Evolutionary conservation across 352 stramenopile species (phyloP).

Genomic region (Sclerospora graminicola): DNA sequence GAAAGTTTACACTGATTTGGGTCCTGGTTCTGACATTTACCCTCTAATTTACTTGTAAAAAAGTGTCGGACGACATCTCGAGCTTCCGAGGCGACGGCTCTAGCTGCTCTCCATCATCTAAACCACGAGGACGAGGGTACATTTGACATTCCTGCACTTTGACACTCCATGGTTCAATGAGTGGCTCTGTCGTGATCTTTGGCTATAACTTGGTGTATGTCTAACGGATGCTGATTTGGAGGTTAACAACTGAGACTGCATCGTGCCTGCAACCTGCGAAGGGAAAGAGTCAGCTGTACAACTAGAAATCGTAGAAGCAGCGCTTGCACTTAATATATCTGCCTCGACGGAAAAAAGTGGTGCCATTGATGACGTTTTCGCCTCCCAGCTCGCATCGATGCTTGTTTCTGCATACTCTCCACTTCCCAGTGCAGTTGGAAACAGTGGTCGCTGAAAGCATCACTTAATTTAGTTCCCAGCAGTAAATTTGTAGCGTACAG

Average conservation of each 20-base stretch:
- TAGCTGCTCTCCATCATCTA: conserved; percentile 13
- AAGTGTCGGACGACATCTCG: conserved; percentile 43
- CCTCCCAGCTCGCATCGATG: too few species aligned
- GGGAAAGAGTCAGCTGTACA: background rate
- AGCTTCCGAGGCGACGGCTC: conserved; percentile 35
- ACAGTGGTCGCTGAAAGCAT: too few species aligned
- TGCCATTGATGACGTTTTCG: too few species aligned
- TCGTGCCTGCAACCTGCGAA: too few species aligned
- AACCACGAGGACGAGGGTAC: conserved; percentile 1
- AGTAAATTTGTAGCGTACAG: conserved; percentile 58
- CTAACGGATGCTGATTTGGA: too few species aligned
- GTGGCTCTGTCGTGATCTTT: conserved; percentile 68
- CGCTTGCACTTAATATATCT: conserved; percentile 26
- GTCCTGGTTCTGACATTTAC: too few species aligned
- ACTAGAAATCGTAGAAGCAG: conserved; percentile 1
- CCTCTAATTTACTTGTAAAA: conserved; percentile 73
- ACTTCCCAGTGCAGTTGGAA: too few species aligned
- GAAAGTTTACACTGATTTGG: too few species aligned
- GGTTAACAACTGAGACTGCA: too few species aligned
- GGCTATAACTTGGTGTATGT: conserved; percentile 29
- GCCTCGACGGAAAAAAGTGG: too few species aligned
- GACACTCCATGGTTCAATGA: conserved; percentile 75
- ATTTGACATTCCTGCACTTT: conserved; percentile 29
- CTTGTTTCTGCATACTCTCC: too few species aligned
- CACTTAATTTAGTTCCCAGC: conserved; percentile 16